Evolutionary conservation across 257 asterid species (phyloP).

Genomic region (Ehretia macrophylla): DNA sequence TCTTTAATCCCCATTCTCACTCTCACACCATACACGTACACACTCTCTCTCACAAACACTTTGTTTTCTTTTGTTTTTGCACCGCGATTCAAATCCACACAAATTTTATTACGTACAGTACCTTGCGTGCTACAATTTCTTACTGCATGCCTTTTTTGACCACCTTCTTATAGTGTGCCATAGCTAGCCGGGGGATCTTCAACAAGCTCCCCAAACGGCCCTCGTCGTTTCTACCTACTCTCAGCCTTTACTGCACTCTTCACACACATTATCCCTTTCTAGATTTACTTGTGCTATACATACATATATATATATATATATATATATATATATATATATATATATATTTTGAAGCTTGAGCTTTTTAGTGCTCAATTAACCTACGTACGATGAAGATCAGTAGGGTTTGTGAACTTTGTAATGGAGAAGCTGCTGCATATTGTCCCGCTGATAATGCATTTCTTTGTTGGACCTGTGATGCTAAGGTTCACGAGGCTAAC

Average conservation of each 20-base stretch:
- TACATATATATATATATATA: too few relatives aligned
- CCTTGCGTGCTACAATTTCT: too few relatives aligned
- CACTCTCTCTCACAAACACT: background rate
- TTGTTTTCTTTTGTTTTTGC: background rate
- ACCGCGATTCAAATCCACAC: background rate
- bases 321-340: too few relatives aligned
- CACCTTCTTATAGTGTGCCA: too few relatives aligned
- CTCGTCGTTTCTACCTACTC: too few relatives aligned
- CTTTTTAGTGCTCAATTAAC: too few relatives aligned
- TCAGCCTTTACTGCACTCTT: too few relatives aligned
- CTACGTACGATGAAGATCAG: slow-evolving; percentile 12
- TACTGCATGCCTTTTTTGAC: too few relatives aligned
- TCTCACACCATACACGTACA: slow-evolving; percentile 10
- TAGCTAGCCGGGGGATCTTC: too few relatives aligned
- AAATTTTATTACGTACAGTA: background rate
- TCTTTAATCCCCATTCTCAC: slow-evolving; percentile 7
- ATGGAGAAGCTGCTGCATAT: slow-evolving; percentile 32
- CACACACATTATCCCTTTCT: background rate
- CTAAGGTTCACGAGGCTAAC: slow-evolving; percentile 50
- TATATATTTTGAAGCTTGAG: background rate
- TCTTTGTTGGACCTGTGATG: slow-evolving; percentile 53
- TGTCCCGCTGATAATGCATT: slow-evolving; percentile 62
- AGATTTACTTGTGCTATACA: too few relatives aligned
- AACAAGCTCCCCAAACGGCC: background rate
- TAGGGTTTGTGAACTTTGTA: slow-evolving; percentile 48